Base-by-base conservation (phyloP, 1,284 basidiomycete species). In the Termitomyces sp. region DNA sequence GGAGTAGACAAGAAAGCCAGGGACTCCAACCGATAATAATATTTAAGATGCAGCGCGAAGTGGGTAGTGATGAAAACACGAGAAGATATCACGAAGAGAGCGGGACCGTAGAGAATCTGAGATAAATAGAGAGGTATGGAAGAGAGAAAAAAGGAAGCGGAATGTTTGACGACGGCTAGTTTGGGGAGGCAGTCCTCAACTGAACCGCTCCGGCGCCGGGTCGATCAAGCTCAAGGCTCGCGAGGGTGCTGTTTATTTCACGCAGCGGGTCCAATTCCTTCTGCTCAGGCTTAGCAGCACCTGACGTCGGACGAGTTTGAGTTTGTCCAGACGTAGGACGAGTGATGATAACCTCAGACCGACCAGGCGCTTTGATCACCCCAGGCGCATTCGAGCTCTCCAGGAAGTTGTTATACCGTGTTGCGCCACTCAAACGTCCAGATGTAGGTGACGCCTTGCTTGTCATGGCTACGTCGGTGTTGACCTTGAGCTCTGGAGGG, bases 161-260 rank as follows among this genome's bases (percentile, higher is more conserved):
- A 3, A 35, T 8, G 16, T 42, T 34, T 33, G n/a, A 48, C 8
- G 3, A 42, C 5, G 41, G 41, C 41, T 53, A 54, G 35, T 49
- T 41, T 31, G 64, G 66, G 19, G 67, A 66, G 18, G 62, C 58
- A 10, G 62, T 55, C 49, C 60, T 63, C 57, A 59, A 67, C 40
- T 68, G 68, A 37, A 65, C 59, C 33, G 63, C 58, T 30, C 57
- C 60, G 5, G 54, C 48, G 52, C 63, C 61, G 46, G 63, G 60
- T 11, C 66, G 68, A 61, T 84, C 84, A 52, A 89, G 68, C 57
- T 87, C 77, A 21, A 90, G 77, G 60, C 82, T 86, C 24, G 86
- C 83, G 30, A 90, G 73, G n/a, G 83, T 88, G 18, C 84, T 83
- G 60, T 87, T 89, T 44, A 90, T 67, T 66, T 89, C 86, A 35